Evolutionary conservation across 2,329 filamentous ascomycete genomes (phyloP), one percentile per base, ranked within the genome.

Genomic region (Trichoderma sp.): DNA sequence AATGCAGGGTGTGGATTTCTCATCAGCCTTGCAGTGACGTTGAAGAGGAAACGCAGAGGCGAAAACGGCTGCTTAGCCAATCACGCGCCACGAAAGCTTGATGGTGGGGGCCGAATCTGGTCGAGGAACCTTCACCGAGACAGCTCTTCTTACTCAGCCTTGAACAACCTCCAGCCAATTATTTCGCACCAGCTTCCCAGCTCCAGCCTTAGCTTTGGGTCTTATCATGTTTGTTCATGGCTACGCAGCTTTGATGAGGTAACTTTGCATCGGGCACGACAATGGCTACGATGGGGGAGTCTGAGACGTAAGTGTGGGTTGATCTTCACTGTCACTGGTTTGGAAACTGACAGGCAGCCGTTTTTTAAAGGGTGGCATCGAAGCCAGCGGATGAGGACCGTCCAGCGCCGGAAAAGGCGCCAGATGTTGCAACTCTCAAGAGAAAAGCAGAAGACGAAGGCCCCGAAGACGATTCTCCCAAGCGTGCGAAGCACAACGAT

Each of bases 1-100:
- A 23, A 32, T 64, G 68, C 47, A 70, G 62, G 57, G 43, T 73
- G 72, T 68, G 74, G 76, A 82, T 83, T 82, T 80, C 80, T 84
- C 84, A 85, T 84, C 84, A 85, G 84, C 84, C 83, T 85, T 81
- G 83, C 81, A 78, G 72, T 70, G 74, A 75, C 73, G 74, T 78
- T 70, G 32, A 28, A 64, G 58, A 67, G 66, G 59, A 65, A 68
- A 39, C 55, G 55, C 15, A 26, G 32, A 32, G 63, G 58, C 39
- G 15, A 61, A 43, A 59, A 47, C 30, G 12, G 2, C 2, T 12
- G 20, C 26, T 39, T 20, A 30, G 23, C 70, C 64, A 71, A 71
- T 71, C 17, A 68, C n/a, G 58, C 20, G 15, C 23, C 15, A 34
- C 63, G 72, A 32, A 70, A 57, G 58, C 30, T 53, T n/a, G 5